Percentiles rank a stretch among this genome's conserved stretches.
These are phyloP conservation scores for Cynara cardunculus DNA, from an alignment of 129 eudicot genomes.

Conservation along the genomic window DNA sequence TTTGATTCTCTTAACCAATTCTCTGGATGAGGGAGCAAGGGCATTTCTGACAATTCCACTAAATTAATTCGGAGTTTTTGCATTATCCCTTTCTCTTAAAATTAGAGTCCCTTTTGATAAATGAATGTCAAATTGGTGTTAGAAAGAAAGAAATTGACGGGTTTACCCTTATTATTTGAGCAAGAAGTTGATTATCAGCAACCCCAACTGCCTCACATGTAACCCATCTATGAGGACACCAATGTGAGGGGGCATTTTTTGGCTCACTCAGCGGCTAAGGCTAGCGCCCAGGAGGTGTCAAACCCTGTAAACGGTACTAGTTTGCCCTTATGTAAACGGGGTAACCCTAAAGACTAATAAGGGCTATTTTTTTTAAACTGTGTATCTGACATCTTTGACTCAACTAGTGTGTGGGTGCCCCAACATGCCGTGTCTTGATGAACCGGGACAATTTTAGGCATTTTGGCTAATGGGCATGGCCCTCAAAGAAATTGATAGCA, in stretches of 20 bases:
- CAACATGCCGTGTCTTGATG: no score
- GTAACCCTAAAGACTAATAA: background rate
- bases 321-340: background rate
- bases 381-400: no score
- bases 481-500: no score
- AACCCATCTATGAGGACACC: no score
- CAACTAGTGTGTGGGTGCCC: no score
- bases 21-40: background rate
- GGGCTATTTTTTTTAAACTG: no score
- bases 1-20: background rate
- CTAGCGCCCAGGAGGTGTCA: no score
- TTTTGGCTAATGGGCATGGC: no score
- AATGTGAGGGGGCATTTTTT: no score
- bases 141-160: background rate
- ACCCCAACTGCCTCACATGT: background rate
- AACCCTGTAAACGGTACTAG: no score
- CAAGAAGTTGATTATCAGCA: background rate
- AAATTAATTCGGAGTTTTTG: background rate
- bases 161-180: background rate
- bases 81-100: background rate
- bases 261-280: no score
- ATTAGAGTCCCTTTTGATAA: background rate
- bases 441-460: no score
- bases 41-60: background rate
- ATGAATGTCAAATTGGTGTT: background rate